Conservation (phyloP, 73 alveolate genomes). For the Symbiodinium pilosum region DNA sequence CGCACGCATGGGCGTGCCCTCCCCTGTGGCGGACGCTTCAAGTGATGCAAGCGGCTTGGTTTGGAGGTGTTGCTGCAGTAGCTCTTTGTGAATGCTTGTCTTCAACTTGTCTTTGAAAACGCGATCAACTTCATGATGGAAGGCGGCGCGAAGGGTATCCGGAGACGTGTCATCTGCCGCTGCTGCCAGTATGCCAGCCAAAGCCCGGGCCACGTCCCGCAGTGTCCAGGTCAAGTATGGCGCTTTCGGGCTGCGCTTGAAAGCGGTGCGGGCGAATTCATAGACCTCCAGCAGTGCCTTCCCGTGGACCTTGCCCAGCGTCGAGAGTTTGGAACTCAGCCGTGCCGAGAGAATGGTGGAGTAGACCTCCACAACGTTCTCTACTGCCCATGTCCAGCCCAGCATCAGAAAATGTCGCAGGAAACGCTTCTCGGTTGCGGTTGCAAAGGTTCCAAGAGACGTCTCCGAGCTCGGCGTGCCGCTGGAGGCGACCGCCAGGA, state of each 20-base stretch:
- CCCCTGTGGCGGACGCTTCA: too few relatives aligned
- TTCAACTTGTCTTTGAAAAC: slow-evolving; percentile 36
- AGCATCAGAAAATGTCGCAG: background rate
- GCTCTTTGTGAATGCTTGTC: slow-evolving; percentile 33
- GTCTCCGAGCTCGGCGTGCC: too few relatives aligned
- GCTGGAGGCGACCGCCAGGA: too few relatives aligned
- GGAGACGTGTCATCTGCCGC: background rate
- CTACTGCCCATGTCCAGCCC: background rate
- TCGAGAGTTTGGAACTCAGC: background rate
- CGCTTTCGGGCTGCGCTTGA: background rate
- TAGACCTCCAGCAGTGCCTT: background rate
- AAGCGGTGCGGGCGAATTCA: background rate
- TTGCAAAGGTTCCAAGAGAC: too few relatives aligned
- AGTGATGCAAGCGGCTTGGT: too few relatives aligned
- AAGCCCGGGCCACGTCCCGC: slow-evolving; percentile 20
- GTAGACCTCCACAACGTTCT: background rate
- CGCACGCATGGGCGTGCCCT: too few relatives aligned
- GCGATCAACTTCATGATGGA: slow-evolving; percentile 10
- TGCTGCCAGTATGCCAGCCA: slow-evolving; percentile 8
- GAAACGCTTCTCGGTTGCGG: background rate
- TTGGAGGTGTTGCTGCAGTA: background rate
- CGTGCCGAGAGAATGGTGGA: background rate
- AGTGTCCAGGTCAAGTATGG: slow-evolving; percentile 2
- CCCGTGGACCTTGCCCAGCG: background rate
- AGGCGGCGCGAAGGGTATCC: background rate